Evolutionary conservation across 352 stramenopile genomes (phyloP).

Genomic region (Phytophthora brassicae): DNA sequence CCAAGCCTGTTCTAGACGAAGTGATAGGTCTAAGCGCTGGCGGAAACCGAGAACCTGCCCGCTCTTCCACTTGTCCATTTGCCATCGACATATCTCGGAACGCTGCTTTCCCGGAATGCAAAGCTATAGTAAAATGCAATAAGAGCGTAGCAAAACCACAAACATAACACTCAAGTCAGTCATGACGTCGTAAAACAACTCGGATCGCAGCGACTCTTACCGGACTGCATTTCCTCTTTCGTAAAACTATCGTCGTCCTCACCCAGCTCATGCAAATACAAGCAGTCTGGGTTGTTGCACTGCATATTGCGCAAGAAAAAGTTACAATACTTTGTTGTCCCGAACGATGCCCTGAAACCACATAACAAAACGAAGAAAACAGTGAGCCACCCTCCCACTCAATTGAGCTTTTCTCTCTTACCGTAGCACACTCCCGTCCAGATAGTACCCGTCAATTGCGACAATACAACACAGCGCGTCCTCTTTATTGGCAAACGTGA

Average conservation of each 20-base stretch:
- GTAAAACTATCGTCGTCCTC: constrained; percentile 94
- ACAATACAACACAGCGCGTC: constrained; percentile 91
- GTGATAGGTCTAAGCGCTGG: constrained; percentile 39
- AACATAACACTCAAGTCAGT: constrained; percentile 1
- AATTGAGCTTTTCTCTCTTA: constrained; percentile 18
- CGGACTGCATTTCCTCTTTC: constrained; percentile 93
- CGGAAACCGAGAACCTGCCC: constrained; percentile 58
- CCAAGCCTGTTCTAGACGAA: constrained; percentile 20
- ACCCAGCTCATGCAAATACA: constrained; percentile 93
- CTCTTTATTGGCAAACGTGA: constrained; percentile 92
- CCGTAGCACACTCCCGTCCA: constrained; percentile 80
- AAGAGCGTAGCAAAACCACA: background rate
- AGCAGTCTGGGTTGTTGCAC: constrained; percentile 94
- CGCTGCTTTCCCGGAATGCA: constrained; percentile 74
- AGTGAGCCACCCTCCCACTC: background rate
- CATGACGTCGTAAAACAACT: background rate
- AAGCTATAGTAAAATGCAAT: constrained; percentile 32
- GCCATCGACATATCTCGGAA: constrained; percentile 63
- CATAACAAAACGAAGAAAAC: background rate
- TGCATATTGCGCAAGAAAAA: constrained; percentile 90
- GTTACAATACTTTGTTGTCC: constrained; percentile 97
- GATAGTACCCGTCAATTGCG: constrained; percentile 89
- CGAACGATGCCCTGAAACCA: constrained; percentile 92
- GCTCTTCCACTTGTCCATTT: constrained; percentile 47
- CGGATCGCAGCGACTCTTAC: constrained; percentile 26